phyloP scores from a whole-genome alignment of 179 eudicot genomes.

The Spergularia azorica region DNA sequence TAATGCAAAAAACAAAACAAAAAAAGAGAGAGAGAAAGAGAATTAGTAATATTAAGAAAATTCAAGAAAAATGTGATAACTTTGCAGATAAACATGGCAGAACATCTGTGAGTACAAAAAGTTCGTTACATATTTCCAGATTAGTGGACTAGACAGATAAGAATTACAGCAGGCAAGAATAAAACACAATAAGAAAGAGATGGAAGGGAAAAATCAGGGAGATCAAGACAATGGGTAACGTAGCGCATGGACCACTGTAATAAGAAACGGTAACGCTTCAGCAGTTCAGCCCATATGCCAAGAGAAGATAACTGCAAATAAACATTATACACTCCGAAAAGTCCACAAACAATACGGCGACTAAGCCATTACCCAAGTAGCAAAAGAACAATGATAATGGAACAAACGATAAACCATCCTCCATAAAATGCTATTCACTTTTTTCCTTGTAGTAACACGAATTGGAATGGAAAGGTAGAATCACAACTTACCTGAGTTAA shows the following conservation, averaged over 20 bases:
- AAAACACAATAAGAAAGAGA: no score
- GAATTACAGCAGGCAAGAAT: no score
- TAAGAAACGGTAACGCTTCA: not conserved
- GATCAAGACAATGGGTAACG: no score
- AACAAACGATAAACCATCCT: not conserved
- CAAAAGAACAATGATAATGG: not conserved
- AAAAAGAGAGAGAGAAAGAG: not conserved
- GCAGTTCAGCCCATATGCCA: no score
- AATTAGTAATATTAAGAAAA: not conserved
- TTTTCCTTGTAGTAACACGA: not conserved
- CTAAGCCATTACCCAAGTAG: not conserved
- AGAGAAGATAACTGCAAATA: no score
- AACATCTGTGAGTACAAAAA: no score
- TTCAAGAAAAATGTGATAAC: not conserved
- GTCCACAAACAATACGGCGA: not conserved
- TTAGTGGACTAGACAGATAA: no score
- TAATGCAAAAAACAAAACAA: no score
- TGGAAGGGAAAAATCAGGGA: no score
- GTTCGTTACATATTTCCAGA: no score
- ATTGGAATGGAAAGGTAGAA: not conserved
- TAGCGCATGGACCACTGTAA: not conserved
- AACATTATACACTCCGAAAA: no score
- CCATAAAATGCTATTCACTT: not conserved
- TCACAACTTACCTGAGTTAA: constrained; percentile 77
- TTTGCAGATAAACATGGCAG: not conserved